Base-by-base conservation (phyloP, 106 monocot genomes). In the Hemerocallis citrina region DNA sequence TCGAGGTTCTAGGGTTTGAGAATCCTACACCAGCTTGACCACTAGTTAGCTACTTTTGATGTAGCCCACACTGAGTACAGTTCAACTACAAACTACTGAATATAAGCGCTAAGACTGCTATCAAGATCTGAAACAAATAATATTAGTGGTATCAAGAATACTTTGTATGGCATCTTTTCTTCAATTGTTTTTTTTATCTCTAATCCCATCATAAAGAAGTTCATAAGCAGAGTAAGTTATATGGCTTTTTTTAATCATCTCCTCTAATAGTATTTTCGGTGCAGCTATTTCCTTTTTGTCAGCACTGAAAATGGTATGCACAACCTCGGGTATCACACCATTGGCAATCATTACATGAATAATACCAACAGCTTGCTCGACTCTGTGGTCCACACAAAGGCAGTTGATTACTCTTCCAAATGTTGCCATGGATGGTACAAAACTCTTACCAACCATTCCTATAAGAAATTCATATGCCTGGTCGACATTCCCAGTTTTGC, bases 231-330 rank as follows among this genome's bases (percentile, higher is more conserved):
- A 48, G 57, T 90, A 90, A 19, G 83, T 74, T 62, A 96, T 96
- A 64, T 86, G 69, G 24, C 84, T 72, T 49, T 84, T 96, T 72
- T 74, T 90, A 68, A 86, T n/a, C 54, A 96, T 57, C 55, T 96
- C 95, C 71, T 96, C 95, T 32, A 96, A 60, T 37, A 96, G 73
- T 52, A 90, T 84, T 71, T 96, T 96, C 0, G 95, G 95, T 61
- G 95, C 90, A 38, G 90, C 95, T 60, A 87, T 79, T 64, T 76
- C 86, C 68, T 57, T 83, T 47, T 96, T 96, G 55, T 96, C 95
- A 67, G 69, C 52, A 59, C 78, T 80, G 51, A 74, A 77, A 47
- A 96, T 90, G 17, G 84, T 76, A 74, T 76, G 52, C 20, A 87
- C 95, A 35, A 84, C 71, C 20, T 74, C 81, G 33, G 95, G 95